Conservation (phyloP, 2,329 filamentous ascomycete genomes). For the Colletotrichum caudatum region DNA sequence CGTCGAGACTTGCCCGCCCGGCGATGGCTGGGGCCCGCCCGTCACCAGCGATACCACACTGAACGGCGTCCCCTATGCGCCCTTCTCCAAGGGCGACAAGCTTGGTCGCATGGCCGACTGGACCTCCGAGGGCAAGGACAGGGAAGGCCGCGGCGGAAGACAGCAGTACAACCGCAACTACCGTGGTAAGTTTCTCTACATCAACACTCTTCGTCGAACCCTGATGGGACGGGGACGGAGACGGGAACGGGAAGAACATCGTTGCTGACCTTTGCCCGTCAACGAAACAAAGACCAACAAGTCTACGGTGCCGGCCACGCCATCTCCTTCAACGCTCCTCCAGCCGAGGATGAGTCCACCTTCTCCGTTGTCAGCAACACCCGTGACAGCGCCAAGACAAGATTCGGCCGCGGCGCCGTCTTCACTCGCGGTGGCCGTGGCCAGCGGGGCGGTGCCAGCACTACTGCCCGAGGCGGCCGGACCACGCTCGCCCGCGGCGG, state of each 20-base stretch:
- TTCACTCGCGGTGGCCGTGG: conserved; percentile 90
- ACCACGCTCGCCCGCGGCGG: conserved; percentile 78
- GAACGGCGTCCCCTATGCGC: conserved; percentile 95
- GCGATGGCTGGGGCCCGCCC: conserved; percentile 88
- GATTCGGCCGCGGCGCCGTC: conserved; percentile 90
- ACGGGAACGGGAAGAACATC: neutral
- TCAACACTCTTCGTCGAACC: neutral
- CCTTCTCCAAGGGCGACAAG: conserved; percentile 99
- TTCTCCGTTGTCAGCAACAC: conserved; percentile 99
- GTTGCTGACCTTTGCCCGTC: conserved; percentile 29
- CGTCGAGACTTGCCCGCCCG: conserved; percentile 77
- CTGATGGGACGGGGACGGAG: neutral
- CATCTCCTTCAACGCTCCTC: conserved; percentile 89
- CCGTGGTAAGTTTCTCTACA: conserved; percentile 72
- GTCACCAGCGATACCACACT: conserved; percentile 88
- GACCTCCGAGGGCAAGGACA: conserved; percentile 90
- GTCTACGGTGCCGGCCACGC: conserved; percentile 93
- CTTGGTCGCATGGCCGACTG: conserved; percentile 99
- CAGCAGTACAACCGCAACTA: conserved; percentile 94
- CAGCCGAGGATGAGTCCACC: conserved; percentile 93
- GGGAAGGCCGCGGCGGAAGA: conserved; percentile 79
- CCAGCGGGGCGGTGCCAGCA: conserved; percentile 70
- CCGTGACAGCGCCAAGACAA: conserved; percentile 84
- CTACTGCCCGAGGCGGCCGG: conserved; percentile 67
- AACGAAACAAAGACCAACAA: conserved; percentile 82